Base-by-base conservation (phyloP, 192 early-diverging fungal genomes). In the Rhizophagus clarus region DNA sequence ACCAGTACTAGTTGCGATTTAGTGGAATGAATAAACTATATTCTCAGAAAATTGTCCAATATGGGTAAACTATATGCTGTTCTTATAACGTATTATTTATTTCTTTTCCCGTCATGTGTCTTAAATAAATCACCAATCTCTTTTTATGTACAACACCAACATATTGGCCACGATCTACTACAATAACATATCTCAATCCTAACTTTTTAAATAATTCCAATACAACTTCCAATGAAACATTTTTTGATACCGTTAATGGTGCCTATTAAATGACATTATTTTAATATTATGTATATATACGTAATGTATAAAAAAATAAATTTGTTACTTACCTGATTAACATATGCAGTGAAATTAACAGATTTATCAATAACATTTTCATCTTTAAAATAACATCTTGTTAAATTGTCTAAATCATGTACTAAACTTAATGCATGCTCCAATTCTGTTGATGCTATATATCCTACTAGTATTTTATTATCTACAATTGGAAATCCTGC, bases 101-200 rank as follows among this genome's bases (percentile, higher is more conserved):
- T 10, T 88, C 83, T 47, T 89, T 82, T 63, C 93, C 88, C 61
- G 93, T 91, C 14, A 93, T 80, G 74, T 93, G 91, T 69, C 92
- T 93, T 20, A 94, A 80, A 80, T 91, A 95, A 9, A 88, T 88
- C n/a, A 97, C 83, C 20, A 96, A 82, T 24, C 89, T 83, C 81
- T 95, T 95, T 85, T 97, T 98, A 82, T 94, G 92, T 31, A 98
- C 93, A 61, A 96, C 89, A 24, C 96, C 97, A 60, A 91, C 90
- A 66, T 89, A 94, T 20, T 88, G 80, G 2, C 96, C 96, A 26
- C 91, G 87, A 67, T 94, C 85, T 10, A 90, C 90, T 12, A 98
- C 95, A 80, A 93, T 94, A 3, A 98, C 79, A 51, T 93, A 95
- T 63, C 91, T 90, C 32, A 94, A 85, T 4, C 97, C 96, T 56